Percentiles rank a stretch among this genome's conserved stretches.
phyloP scores from a whole-genome alignment of 768 basidiomycete species.

The Xerocomellus amylosporus region DNA sequence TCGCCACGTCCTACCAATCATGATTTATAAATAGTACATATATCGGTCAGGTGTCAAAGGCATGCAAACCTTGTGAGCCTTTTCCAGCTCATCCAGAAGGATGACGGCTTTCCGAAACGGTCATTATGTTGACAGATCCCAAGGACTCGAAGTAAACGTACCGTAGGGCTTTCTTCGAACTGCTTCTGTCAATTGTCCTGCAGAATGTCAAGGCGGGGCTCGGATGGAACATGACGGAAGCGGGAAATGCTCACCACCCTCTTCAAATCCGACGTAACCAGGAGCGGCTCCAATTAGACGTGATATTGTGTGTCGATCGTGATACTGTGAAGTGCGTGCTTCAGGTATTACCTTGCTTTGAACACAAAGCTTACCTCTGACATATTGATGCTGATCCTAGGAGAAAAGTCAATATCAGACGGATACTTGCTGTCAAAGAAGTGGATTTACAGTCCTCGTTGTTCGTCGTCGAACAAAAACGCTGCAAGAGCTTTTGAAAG shows the following conservation, averaged over 20 bases:
- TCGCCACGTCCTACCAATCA: conserved; percentile 66
- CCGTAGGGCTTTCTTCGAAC: conserved; percentile 60
- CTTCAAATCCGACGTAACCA: conserved; percentile 81
- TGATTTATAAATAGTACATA: not conserved
- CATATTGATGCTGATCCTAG: conserved; percentile 90
- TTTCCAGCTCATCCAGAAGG: conserved; percentile 65
- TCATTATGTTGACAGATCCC: not conserved
- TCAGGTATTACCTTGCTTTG: not conserved
- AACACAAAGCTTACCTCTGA: conserved; percentile 52
- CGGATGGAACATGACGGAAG: not conserved
- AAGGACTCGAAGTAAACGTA: conserved; percentile 11
- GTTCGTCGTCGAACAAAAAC: conserved; percentile 89
- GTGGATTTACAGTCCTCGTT: conserved; percentile 69
- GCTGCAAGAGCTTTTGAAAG: conserved; percentile 83
- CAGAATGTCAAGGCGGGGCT: not conserved
- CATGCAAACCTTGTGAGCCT: conserved; percentile 70
- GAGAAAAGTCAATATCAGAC: not conserved
- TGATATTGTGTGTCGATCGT: conserved; percentile 89
- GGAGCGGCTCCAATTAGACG: conserved; percentile 90
- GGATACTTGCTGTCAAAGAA: not conserved
- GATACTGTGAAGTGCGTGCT: conserved; percentile 50
- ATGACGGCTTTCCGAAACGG: conserved; percentile 46
- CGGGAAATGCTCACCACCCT: conserved; percentile 50
- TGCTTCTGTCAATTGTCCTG: conserved; percentile 64
- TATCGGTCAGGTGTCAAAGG: not conserved